Conservation (phyloP, 2,329 filamentous ascomycete genomes). For the Colletotrichum lentis region DNA sequence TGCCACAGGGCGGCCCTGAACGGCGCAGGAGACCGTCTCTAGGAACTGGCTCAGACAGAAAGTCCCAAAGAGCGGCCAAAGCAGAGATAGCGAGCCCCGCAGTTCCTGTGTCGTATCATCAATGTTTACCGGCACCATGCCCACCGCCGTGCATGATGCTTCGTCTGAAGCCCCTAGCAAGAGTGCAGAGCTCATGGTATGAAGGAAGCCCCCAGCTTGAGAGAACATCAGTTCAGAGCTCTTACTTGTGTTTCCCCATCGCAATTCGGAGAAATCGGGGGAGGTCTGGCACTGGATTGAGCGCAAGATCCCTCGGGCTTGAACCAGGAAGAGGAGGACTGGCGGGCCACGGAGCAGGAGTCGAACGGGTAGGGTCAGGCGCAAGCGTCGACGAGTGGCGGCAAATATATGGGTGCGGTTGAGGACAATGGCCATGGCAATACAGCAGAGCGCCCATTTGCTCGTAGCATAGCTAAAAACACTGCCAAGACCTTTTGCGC, state of each 20-base stretch:
- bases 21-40: constrained; percentile 85
- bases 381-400: constrained; percentile 82
- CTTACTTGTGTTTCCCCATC: constrained; percentile 73
- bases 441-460: constrained; percentile 89
- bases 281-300: constrained; percentile 94
- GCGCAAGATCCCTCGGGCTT: constrained; percentile 76
- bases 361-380: constrained; percentile 76
- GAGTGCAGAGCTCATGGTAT: constrained; percentile 74
- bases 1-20: constrained; percentile 81
- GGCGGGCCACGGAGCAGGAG: constrained; percentile 75
- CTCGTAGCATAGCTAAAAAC: constrained; percentile 91
- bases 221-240: constrained; percentile 74
- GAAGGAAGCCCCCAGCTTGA: constrained; percentile 73
- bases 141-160: constrained; percentile 76
- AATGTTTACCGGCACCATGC: constrained; percentile 71
- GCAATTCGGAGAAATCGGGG: constrained; percentile 71
- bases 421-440: constrained; percentile 84
- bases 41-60: constrained; percentile 82
- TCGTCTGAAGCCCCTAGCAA: constrained; percentile 78
- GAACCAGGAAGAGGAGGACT: constrained; percentile 72
- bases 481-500: constrained; percentile 77
- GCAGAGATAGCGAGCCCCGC: constrained; percentile 78
- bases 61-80: constrained; percentile 79
- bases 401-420: constrained; percentile 96
- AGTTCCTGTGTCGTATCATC: constrained; percentile 62